Conservation (phyloP, 306 rosid genomes). For the Prunus campanulata region DNA sequence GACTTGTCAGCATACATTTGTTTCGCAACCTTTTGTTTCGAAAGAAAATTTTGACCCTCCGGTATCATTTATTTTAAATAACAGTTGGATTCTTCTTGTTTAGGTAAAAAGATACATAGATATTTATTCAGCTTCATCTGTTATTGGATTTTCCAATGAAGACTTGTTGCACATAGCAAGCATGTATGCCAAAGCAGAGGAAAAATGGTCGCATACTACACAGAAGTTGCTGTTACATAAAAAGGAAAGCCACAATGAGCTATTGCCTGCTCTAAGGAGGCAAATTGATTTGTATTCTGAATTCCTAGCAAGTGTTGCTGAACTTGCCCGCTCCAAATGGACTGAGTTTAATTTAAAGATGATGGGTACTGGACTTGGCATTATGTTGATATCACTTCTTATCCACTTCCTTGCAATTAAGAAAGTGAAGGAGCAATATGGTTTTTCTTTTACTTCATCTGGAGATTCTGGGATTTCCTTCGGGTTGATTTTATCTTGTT, state of each 20-base stretch:
- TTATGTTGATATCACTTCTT: slow-evolving; percentile 65
- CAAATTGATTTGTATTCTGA: slow-evolving; percentile 66
- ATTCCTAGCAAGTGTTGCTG: slow-evolving; percentile 69
- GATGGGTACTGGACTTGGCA: slow-evolving; percentile 78
- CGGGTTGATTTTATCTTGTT: slow-evolving; percentile 48
- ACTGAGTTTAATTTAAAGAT: slow-evolving; percentile 81
- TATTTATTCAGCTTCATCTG: slow-evolving; percentile 80
- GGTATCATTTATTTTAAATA: background rate
- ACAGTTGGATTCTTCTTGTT: slow-evolving; percentile 8
- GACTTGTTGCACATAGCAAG: slow-evolving; percentile 60
- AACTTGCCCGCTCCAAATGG: slow-evolving; percentile 97
- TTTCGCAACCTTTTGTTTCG: background rate
- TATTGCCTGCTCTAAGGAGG: slow-evolving; percentile 50
- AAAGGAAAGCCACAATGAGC: slow-evolving; percentile 35
- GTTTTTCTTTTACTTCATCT: slow-evolving; percentile 37
- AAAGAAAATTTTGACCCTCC: background rate
- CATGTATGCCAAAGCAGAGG: slow-evolving; percentile 63
- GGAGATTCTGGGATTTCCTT: slow-evolving; percentile 43
- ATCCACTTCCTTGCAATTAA: slow-evolving; percentile 60
- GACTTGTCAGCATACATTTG: background rate
- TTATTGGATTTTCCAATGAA: slow-evolving; percentile 85
- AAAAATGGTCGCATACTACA: slow-evolving; percentile 53
- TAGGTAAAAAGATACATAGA: slow-evolving; percentile 92
- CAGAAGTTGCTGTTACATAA: slow-evolving; percentile 41
- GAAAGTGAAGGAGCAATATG: slow-evolving; percentile 46